Conservation (phyloP, 192 early-diverging fungal species). For the Lunasporangiospora selenospora region DNA sequence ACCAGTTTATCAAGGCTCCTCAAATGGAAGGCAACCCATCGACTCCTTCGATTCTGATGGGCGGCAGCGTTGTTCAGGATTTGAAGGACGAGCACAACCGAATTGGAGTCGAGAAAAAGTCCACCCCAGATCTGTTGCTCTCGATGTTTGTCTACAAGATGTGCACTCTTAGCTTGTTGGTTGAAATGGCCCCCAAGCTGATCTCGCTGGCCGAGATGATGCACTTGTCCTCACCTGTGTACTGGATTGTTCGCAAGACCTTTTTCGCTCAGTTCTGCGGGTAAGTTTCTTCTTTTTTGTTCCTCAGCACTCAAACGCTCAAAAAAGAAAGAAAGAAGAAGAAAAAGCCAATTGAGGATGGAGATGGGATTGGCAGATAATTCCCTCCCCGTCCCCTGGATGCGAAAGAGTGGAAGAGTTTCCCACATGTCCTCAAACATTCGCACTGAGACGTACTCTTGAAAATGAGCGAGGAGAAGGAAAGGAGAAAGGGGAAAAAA, state of each 20-base stretch:
- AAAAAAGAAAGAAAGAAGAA: too few species aligned
- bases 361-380: too few species aligned
- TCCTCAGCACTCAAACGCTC: too few species aligned
- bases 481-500: too few species aligned
- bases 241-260: conserved; percentile 80
- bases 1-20: conserved; percentile 33
- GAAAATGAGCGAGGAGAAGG: too few species aligned
- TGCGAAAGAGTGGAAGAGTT: too few species aligned
- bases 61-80: conserved; percentile 17
- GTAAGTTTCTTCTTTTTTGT: conserved; percentile 43
- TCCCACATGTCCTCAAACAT: too few species aligned
- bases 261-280: conserved; percentile 94
- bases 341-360: too few species aligned
- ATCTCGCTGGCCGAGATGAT: conserved; percentile 62
- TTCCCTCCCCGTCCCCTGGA: too few species aligned
- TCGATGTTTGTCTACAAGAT: conserved; percentile 74
- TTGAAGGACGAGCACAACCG: conserved; percentile 50
- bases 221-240: conserved; percentile 55
- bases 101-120: conserved; percentile 54
- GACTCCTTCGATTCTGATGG: conserved; percentile 2
- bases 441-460: too few species aligned
- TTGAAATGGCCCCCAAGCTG: conserved; percentile 61
- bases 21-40: conserved; percentile 15
- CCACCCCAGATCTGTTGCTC: conserved; percentile 64
- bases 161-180: conserved; percentile 70